These are phyloP conservation scores for Tricholoma terreum DNA, from an alignment of 768 basidiomycete genomes.

Conservation along the genomic window DNA sequence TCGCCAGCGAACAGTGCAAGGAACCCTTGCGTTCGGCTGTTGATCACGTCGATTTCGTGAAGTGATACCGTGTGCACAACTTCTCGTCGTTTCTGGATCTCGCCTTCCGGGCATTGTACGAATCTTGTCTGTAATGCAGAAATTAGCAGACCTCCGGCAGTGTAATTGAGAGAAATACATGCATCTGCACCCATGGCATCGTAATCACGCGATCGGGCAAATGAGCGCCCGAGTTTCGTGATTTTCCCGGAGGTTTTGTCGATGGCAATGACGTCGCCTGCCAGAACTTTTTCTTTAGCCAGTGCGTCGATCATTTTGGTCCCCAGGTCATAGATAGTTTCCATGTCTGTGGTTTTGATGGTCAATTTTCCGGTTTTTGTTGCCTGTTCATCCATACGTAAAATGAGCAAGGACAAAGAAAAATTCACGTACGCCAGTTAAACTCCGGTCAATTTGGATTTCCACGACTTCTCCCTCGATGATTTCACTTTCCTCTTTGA, in stretches of 20 bases:
- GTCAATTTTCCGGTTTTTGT: slow-evolving; percentile 98
- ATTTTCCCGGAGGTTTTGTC: slow-evolving; percentile 98
- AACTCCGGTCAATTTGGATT: slow-evolving; percentile 95
- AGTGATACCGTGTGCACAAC: slow-evolving; percentile 96
- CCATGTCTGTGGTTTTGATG: slow-evolving; percentile 99
- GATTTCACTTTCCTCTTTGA: slow-evolving; percentile 96
- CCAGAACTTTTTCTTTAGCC: slow-evolving; percentile 94
- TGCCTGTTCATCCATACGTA: slow-evolving; percentile 48
- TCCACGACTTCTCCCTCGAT: slow-evolving; percentile 99
- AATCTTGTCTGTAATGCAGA: slow-evolving; percentile 79
- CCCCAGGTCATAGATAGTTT: slow-evolving; percentile 97
- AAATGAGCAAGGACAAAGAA: slow-evolving; percentile 1
- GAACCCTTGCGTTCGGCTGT: slow-evolving; percentile 97
- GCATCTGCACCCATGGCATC: slow-evolving; percentile 99
- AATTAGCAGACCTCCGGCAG: slow-evolving; percentile 2
- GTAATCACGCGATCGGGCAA: slow-evolving; percentile 96
- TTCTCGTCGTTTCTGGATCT: slow-evolving; percentile 96
- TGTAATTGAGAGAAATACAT: slow-evolving; percentile 29
- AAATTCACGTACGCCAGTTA: slow-evolving; percentile 74
- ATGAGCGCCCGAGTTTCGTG: slow-evolving; percentile 92
- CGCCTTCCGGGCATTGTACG: slow-evolving; percentile 96
- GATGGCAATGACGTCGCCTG: slow-evolving; percentile 93
- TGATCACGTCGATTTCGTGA: slow-evolving; percentile 99
- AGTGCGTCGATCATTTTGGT: slow-evolving; percentile 99
- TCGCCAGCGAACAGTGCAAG: slow-evolving; percentile 93